Base-by-base conservation (phyloP, 371 early-diverging fungal species). In the Zychaea mexicana region DNA sequence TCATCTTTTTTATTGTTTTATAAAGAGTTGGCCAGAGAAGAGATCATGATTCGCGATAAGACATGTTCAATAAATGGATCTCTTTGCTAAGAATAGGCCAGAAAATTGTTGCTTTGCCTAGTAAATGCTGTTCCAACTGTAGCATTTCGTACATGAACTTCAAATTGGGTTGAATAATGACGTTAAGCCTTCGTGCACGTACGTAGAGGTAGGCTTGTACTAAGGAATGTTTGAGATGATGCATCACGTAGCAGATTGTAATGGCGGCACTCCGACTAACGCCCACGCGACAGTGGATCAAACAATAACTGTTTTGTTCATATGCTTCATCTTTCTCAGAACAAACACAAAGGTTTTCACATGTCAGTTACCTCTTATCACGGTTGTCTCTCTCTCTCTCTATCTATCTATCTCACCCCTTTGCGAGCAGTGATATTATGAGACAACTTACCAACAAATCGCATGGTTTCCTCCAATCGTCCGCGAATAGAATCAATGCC, bases 161-260 rank as follows among this genome's bases (percentile, higher is more conserved):
- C 9, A 89, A 63, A 60, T 89, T 89, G n/a, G 89, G 89, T 46
- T 89, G 89, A 22, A 89, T 89, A 39, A 89, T 87, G 10, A 89
- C 88, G 69, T 84, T 86, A 13, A 89, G 59, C 12, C 89, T 77
- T 30, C 88, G 78, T 5, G 89, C 89, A 10, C 89, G 82, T 17
- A 87, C 88, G 68, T 77, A 82, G 26, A 86, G 61, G 56, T 89
- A 89, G 1, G 89, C 88, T 32, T 85, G 76, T 7, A 85, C 80
- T 3, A 89, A 65, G 10, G 81, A 74, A 21, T 73, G 71, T 9
- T 73, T 67, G 26, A 86, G 66, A 57, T 86, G 73, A 10, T 79
- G 72, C 87, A 89, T 89, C 27, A 87, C 67, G 52, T 87, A 89
- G n/a, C 85, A 83, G 30, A 89, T 87, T 3, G 86, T 84, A 32